These are phyloP conservation scores for Juncus effusus DNA, from an alignment of 176 grass and related monocot genomes.

Conservation along the genomic window DNA sequence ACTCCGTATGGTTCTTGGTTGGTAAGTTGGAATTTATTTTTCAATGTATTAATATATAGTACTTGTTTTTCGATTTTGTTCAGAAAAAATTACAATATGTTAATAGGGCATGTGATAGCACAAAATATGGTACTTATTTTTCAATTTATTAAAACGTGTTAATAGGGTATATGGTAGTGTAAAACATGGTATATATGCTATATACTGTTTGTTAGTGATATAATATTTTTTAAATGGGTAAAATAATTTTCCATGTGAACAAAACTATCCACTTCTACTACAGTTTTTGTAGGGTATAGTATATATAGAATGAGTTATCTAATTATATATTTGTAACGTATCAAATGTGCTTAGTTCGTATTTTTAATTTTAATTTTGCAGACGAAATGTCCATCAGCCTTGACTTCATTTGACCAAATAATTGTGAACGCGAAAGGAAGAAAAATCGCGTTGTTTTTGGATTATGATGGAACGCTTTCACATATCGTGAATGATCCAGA, in stretches of 20 bases:
- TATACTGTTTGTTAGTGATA: no score
- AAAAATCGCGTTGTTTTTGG: slow-evolving; percentile 74
- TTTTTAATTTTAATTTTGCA: slow-evolving; percentile 24
- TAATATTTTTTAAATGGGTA: no score
- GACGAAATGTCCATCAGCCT: slow-evolving; percentile 65
- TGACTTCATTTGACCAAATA: slow-evolving; percentile 74
- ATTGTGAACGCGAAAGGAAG: slow-evolving; percentile 47
- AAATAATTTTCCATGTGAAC: no score
- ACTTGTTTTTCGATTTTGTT: no score
- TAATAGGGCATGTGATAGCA: no score
- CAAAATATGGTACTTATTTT: neutral
- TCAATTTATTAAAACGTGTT: neutral
- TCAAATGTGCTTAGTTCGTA: slow-evolving; percentile 17
- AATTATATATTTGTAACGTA: slow-evolving; percentile 11
- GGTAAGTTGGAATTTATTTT: slow-evolving; percentile 35
- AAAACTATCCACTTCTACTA: neutral
- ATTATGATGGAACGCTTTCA: slow-evolving; percentile 80
- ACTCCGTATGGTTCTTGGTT: slow-evolving; percentile 46
- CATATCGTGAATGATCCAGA: slow-evolving; percentile 85
- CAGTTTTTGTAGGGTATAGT: neutral
- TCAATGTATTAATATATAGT: no score
- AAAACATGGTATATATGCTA: no score
- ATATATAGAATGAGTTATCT: neutral
- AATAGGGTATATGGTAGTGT: no score
- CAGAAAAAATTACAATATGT: no score